These are phyloP conservation scores for Diplodia intermedia DNA, from an alignment of 2,329 filamentous ascomycete genomes.

Conservation along the genomic window DNA sequence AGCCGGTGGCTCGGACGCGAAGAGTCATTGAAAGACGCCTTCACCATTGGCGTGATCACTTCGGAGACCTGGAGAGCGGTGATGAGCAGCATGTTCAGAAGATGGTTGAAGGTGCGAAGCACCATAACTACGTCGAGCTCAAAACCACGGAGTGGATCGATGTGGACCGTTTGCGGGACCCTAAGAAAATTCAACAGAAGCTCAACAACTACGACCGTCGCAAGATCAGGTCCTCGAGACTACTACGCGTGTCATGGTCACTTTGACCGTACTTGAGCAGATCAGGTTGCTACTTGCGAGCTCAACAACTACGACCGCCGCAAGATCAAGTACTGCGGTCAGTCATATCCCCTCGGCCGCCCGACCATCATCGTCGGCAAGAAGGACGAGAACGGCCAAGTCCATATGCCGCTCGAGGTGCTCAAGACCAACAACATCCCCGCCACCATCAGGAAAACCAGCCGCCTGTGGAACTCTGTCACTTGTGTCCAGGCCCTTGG, in stretches of 20 bases:
- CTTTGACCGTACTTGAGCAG: no score
- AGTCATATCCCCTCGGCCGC: slow-evolving; percentile 92
- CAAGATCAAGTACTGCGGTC: slow-evolving; percentile 94
- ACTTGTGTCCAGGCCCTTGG: background rate
- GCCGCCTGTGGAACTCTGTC: background rate
- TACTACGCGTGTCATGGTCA: no score
- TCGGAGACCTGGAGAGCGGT: slow-evolving; percentile 63
- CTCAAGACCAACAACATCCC: slow-evolving; percentile 82
- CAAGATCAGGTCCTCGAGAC: slow-evolving; percentile 88
- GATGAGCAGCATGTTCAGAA: no score
- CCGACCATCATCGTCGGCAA: slow-evolving; percentile 85
- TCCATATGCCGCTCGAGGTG: slow-evolving; percentile 66
- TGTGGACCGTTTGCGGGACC: slow-evolving; percentile 35
- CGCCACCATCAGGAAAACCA: slow-evolving; percentile 61
- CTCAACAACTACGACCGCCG: slow-evolving; percentile 83
- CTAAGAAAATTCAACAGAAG: slow-evolving; percentile 63
- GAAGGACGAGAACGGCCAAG: slow-evolving; percentile 68
- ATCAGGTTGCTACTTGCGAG: no score
- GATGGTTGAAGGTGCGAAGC: slow-evolving; percentile 60
- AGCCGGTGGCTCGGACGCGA: slow-evolving; percentile 41
- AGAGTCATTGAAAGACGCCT: slow-evolving; percentile 71
- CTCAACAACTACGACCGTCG: slow-evolving; percentile 83
- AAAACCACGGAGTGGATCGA: slow-evolving; percentile 82
- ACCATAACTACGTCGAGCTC: slow-evolving; percentile 90
- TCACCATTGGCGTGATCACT: slow-evolving; percentile 69